Base-by-base conservation (phyloP, 2,329 filamentous ascomycete genomes). In the Alternaria longipes region DNA sequence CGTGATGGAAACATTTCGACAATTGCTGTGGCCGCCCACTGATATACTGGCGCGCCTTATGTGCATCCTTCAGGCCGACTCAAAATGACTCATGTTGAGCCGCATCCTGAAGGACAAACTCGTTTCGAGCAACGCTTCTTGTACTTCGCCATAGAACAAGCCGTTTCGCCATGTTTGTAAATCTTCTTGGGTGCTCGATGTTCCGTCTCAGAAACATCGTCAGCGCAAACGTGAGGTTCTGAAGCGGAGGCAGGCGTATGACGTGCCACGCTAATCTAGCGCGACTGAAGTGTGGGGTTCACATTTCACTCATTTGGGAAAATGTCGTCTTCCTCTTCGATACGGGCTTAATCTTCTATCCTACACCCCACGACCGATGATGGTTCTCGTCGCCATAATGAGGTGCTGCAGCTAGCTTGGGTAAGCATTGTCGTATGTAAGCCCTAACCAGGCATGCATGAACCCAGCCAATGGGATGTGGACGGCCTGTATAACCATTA, bases 61-160 rank as follows among this genome's bases (percentile, higher is more conserved):
- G 12, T 38, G 46, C 30, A 32, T n/a, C 4, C 16, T 24, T 22
- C 20, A 36, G 30, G 12, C 3, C 20, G 8, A 20, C 14, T 38
- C 46, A 18, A 26, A 47, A 47, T 55, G 42, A 55, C 30, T 55
- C 53, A 55, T 55, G 12, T 6, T 47, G 53, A 46, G 28, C 52
- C 11, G 34, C 8, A n/a, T 26, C 16, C 36, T 40, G 18, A 3
- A 8, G n/a, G 8, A 20, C 16, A 16, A 16, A 22, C 26, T 47
- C 11, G 20, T 36, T 4, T 14, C 16, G 6, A 28, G 11, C 42
- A 5, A 8, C n/a, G 8, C 3, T 16, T 24, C 38, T 53, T 41
- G 11, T 11, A 30, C 8, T 0, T 30, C 28, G 28, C 11, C 5
- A 30, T 30, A 30, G 11, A 30, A 30, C 3, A 30, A 30, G 3